phyloP scores from a whole-genome alignment of 2,329 filamentous ascomycete species.

The Fusarium lyarnte region DNA sequence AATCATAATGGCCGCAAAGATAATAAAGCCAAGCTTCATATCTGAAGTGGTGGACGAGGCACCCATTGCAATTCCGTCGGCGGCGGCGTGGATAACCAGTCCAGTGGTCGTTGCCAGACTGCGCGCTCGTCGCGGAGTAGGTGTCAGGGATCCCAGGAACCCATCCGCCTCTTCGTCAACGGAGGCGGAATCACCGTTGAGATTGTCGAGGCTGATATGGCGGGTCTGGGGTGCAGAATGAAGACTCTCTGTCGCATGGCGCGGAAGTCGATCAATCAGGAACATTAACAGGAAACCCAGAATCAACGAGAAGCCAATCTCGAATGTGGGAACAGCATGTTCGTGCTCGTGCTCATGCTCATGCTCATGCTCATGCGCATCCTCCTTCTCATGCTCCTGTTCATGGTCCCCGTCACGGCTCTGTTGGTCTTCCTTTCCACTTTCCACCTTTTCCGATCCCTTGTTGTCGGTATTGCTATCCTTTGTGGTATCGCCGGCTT shows the following conservation, averaged over 20 bases:
- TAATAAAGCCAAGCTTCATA: conserved; percentile 83
- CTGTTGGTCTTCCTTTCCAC: conserved; percentile 39
- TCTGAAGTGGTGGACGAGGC: conserved; percentile 82
- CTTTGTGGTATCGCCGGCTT: conserved; percentile 14
- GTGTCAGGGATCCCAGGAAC: conserved; percentile 67
- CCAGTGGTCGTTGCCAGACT: conserved; percentile 88
- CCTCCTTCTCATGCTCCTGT: conserved; percentile 43
- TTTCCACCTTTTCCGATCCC: conserved; percentile 19
- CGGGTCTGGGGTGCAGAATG: conserved; percentile 74
- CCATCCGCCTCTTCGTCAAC: conserved; percentile 67
- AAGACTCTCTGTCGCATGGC: conserved; percentile 73
- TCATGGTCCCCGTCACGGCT: conserved; percentile 46
- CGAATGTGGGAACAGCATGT: conserved; percentile 68
- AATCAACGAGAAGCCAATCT: conserved; percentile 87
- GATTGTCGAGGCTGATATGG: conserved; percentile 88
- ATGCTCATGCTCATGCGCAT: conserved; percentile 42
- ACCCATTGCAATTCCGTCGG: conserved; percentile 95
- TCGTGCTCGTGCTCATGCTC: conserved; percentile 50
- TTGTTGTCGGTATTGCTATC: conserved; percentile 3
- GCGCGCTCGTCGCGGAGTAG: conserved; percentile 66
- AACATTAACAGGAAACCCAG: conserved; percentile 97
- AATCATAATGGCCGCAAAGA: conserved; percentile 96
- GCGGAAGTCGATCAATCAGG: conserved; percentile 86
- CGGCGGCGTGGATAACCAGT: conserved; percentile 93
- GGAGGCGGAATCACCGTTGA: conserved; percentile 64